A percentile compares a stretch with the other conserved stretches of the same genome.
Evolutionary conservation across 2,329 filamentous ascomycete species (phyloP).

Genomic region (Colletotrichum phormii): DNA sequence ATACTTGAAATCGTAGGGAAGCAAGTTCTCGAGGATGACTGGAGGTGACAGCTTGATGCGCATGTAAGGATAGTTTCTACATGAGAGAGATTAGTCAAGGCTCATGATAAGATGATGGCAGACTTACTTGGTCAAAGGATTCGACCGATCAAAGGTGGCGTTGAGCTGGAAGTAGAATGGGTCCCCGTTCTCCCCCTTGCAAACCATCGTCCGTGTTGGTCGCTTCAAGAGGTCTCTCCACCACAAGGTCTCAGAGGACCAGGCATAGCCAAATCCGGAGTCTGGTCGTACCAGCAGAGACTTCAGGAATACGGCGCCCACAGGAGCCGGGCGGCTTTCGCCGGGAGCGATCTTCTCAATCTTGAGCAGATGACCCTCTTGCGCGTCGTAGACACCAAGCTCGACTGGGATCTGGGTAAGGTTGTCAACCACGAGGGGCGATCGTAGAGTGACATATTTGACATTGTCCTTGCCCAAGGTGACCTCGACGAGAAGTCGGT

Average conservation of each 20-base stretch:
- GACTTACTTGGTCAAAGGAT: constrained; percentile 79
- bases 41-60: constrained; percentile 90
- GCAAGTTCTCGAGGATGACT: constrained; percentile 90
- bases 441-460: constrained; percentile 96
- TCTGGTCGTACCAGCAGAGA: constrained; percentile 89
- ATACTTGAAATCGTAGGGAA: constrained; percentile 99
- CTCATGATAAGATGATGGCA: background rate
- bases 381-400: constrained; percentile 87
- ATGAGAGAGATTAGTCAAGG: constrained; percentile 44
- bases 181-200: constrained; percentile 86
- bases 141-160: constrained; percentile 84
- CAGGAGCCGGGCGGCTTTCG: constrained; percentile 88
- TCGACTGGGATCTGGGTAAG: constrained; percentile 97
- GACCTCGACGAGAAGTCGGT: constrained; percentile 92
- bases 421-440: constrained; percentile 92
- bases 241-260: constrained; percentile 90
- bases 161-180: constrained; percentile 98
- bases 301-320: constrained; percentile 92
- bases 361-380: constrained; percentile 91
- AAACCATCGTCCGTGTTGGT: constrained; percentile 88
- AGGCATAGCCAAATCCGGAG: constrained; percentile 95
- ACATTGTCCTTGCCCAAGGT: constrained; percentile 93
- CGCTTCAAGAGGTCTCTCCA: constrained; percentile 92
- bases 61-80: constrained; percentile 92
- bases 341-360: constrained; percentile 98